Percentiles rank a stretch among this genome's conserved stretches.
phyloP scores from a whole-genome alignment of 1,139 yeast genomes.

The Geotrichum bryndzae region DNA sequence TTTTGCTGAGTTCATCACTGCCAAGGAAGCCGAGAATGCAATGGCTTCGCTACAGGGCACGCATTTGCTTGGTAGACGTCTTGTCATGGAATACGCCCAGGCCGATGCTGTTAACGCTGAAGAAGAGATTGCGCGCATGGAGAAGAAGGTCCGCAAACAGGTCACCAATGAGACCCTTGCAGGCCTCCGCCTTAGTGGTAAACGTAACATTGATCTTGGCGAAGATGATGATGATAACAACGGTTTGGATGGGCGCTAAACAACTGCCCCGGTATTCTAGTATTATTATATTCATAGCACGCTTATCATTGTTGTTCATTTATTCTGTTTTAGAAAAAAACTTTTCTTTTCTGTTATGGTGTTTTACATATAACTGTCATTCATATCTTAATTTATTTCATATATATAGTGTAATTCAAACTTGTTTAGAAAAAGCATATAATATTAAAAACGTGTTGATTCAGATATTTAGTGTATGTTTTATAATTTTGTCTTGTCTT shows the following conservation, averaged over 20 bases:
- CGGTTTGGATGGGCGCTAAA: slow-evolving; percentile 15
- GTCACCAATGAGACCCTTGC: slow-evolving; percentile 69
- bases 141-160: slow-evolving; percentile 75
- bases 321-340: neutral
- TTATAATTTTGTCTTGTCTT: neutral
- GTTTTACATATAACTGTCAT: neutral
- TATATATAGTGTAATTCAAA: too few species aligned
- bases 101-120: slow-evolving; percentile 78
- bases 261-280: neutral
- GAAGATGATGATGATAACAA: slow-evolving; percentile 40
- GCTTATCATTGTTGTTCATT: neutral
- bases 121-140: slow-evolving; percentile 85
- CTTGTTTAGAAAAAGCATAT: too few species aligned
- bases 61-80: slow-evolving; percentile 90
- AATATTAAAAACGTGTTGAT: too few species aligned
- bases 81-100: slow-evolving; percentile 93
- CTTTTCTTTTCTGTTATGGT: neutral
- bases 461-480: too few species aligned
- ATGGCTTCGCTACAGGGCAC: slow-evolving; percentile 93
- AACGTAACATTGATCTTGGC: slow-evolving; percentile 67
- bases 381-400: neutral
- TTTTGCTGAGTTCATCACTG: slow-evolving; percentile 81
- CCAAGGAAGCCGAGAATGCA: slow-evolving; percentile 94
- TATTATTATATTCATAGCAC: neutral
- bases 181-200: slow-evolving; percentile 60